phyloP scores from a whole-genome alignment of 1,284 basidiomycete genomes.

The Marasmius fiardii region DNA sequence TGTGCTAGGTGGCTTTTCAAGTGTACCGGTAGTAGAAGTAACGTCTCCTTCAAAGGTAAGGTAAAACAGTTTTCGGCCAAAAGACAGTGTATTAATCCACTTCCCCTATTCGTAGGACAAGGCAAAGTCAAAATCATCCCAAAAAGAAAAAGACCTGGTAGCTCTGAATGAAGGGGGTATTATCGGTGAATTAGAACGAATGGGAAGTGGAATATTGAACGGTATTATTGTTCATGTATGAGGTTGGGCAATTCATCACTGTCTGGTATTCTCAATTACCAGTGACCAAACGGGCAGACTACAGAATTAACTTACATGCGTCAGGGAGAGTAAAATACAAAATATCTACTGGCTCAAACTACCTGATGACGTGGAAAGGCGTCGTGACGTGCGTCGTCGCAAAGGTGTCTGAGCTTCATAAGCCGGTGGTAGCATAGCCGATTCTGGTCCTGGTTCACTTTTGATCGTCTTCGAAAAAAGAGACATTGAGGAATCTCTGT shows the following conservation, averaged over 20 bases:
- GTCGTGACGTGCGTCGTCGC: constrained; percentile 38
- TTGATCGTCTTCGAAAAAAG: constrained; percentile 4
- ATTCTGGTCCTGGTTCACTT: constrained; percentile 13
- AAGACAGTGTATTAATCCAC: constrained; percentile 25
- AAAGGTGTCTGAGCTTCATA: constrained; percentile 21
- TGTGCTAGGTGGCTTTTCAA: constrained; percentile 81
- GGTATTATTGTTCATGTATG: constrained; percentile 34
- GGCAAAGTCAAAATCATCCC: constrained; percentile 25
- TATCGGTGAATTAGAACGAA: constrained; percentile 74
- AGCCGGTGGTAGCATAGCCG: constrained; percentile 1
- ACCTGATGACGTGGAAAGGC: constrained; percentile 5
- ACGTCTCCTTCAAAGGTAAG: not conserved
- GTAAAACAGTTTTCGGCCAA: not conserved
- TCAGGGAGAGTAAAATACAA: too few relatives aligned
- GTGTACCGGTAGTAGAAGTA: constrained; percentile 41
- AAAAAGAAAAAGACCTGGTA: constrained; percentile 64
- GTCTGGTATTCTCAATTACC: too few relatives aligned
- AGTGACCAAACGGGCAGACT: too few relatives aligned
- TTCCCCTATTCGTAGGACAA: constrained; percentile 25
- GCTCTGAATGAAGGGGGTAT: constrained; percentile 69
- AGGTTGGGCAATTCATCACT: too few relatives aligned
- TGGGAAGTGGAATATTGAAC: constrained; percentile 73
- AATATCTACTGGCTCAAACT: too few relatives aligned
- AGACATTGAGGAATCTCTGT: too few relatives aligned
- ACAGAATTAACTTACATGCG: too few relatives aligned